Conservation (phyloP, 2,329 filamentous ascomycete genomes). For the Aureobasidium namibiae region DNA sequence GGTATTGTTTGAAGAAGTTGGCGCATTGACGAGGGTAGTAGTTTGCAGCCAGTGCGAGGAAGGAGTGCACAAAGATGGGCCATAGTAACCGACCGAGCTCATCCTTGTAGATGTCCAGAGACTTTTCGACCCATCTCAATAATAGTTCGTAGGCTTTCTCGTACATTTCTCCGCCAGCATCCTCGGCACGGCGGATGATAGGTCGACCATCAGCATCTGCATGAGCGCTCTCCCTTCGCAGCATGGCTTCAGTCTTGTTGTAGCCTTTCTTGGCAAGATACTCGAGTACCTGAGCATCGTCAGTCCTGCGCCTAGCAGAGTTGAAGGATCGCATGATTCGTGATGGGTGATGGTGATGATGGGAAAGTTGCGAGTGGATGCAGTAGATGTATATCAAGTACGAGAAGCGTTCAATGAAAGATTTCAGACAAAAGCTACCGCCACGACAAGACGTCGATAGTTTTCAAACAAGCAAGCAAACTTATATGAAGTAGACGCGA, state of each 20-base stretch:
- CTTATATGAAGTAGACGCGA: not conserved
- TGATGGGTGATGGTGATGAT: not conserved
- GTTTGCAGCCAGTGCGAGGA: slow-evolving; percentile 67
- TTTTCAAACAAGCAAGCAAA: not conserved
- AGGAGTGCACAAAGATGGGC: slow-evolving; percentile 92
- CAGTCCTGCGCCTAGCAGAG: not conserved
- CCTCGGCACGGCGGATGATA: slow-evolving; percentile 56
- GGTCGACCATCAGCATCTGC: slow-evolving; percentile 74
- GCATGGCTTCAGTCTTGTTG: slow-evolving; percentile 81
- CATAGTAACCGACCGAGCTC: slow-evolving; percentile 83
- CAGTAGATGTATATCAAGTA: not conserved
- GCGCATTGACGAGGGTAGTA: slow-evolving; percentile 65
- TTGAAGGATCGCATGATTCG: not conserved
- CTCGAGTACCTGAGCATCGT: slow-evolving; percentile 63
- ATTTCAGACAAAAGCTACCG: not conserved
- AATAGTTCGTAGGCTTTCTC: slow-evolving; percentile 52
- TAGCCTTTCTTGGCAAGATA: slow-evolving; percentile 96
- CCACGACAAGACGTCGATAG: not conserved
- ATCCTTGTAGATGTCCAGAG: slow-evolving; percentile 89
- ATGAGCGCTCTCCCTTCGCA: slow-evolving; percentile 81
- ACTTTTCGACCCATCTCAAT: slow-evolving; percentile 73
- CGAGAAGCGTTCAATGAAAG: not conserved
- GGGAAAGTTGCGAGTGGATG: not conserved
- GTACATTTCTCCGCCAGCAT: slow-evolving; percentile 67
- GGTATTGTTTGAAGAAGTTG: slow-evolving; percentile 62